phyloP scores from a whole-genome alignment of 306 rosid species.

The Quercus dentata region DNA sequence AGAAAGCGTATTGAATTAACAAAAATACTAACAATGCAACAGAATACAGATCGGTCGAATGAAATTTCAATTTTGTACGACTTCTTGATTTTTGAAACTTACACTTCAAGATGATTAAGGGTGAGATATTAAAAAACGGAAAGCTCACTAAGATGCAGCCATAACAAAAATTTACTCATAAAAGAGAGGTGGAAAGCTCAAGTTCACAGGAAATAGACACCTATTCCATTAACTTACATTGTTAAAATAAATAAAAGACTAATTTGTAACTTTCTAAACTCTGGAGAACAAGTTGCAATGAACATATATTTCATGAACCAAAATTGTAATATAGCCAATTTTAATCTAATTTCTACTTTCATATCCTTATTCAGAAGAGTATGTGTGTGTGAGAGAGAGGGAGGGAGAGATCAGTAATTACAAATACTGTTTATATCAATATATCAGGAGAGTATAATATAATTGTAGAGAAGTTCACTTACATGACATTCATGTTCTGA shows the following conservation, averaged over 20 bases:
- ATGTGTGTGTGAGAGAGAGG: no score
- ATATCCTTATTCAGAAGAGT: no score
- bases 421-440: no score
- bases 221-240: no score
- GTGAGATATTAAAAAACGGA: not conserved
- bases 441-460: not conserved
- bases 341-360: no score
- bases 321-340: no score
- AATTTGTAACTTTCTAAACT: no score
- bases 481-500: slow-evolving; percentile 47
- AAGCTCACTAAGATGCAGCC: not conserved
- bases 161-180: not conserved
- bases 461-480: slow-evolving; percentile 13
- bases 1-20: not conserved
- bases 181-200: not conserved
- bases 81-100: not conserved
- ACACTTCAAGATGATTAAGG: not conserved
- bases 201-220: not conserved
- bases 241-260: no score
- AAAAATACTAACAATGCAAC: not conserved
- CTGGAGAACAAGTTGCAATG: no score
- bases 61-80: not conserved
- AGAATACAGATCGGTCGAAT: not conserved
- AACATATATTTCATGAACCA: no score
- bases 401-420: no score